Evolutionary conservation across 2,329 filamentous ascomycete species (phyloP).

Genomic region (Ophiostoma sp.): DNA sequence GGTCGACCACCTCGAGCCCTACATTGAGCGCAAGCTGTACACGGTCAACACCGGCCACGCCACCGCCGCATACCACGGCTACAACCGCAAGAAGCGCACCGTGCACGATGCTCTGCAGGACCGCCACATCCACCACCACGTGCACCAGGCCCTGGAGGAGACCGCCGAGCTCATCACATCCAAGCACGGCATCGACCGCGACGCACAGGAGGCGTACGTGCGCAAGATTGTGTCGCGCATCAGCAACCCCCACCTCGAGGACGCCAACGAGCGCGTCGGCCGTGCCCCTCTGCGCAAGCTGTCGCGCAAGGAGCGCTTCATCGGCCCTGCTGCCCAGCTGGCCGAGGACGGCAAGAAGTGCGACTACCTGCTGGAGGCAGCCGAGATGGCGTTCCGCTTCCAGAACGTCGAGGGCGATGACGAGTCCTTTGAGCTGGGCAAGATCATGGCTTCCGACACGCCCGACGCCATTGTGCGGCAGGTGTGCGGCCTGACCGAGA

Average conservation of each 20-base stretch:
- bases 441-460: constrained; percentile 70
- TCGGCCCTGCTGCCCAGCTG: constrained; percentile 83
- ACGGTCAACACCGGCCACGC: constrained; percentile 98
- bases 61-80: constrained; percentile 90
- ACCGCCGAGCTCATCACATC: constrained; percentile 78
- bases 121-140: constrained; percentile 69
- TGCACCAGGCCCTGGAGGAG: constrained; percentile 74
- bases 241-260: constrained; percentile 86
- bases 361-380: constrained; percentile 68
- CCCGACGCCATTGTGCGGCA: constrained; percentile 71
- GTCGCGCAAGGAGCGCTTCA: constrained; percentile 89
- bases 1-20: constrained; percentile 85
- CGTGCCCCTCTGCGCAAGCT: constrained; percentile 93
- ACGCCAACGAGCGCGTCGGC: constrained; percentile 90
- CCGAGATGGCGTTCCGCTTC: constrained; percentile 92
- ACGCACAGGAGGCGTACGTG: constrained; percentile 80
- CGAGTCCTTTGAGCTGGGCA: constrained; percentile 78
- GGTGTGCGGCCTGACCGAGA: constrained; percentile 72
- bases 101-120: constrained; percentile 87
- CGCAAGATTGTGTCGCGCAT: constrained; percentile 89
- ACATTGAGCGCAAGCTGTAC: constrained; percentile 98
- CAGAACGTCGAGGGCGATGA: constrained; percentile 90
- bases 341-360: constrained; percentile 72
- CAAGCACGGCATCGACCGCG: constrained; percentile 68
- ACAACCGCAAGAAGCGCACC: constrained; percentile 76